A percentile compares a stretch with the other conserved stretches of the same genome.
These are phyloP conservation scores for Rhizophagus clarus DNA, from an alignment of 192 early-diverging fungal genomes.

Conservation along the genomic window DNA sequence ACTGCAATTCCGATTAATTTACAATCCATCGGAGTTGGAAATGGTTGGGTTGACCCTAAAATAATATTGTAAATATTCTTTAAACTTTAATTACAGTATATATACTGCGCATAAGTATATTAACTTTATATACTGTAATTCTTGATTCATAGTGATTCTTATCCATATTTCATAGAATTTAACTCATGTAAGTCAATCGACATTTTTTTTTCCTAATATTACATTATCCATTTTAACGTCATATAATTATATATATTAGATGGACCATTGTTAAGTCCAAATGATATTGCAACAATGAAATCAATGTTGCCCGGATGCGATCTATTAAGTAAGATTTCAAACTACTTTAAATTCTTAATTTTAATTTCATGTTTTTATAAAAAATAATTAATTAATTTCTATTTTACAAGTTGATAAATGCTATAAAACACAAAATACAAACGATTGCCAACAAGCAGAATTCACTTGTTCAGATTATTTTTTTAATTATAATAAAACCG, in stretches of 20 bases:
- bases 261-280: conserved; percentile 49
- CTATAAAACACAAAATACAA: not conserved
- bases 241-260: not conserved
- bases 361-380: not conserved
- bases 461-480: conserved; percentile 35
- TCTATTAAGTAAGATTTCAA: not conserved
- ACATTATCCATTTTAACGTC: not conserved
- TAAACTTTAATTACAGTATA: too few species aligned
- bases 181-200: conserved; percentile 45
- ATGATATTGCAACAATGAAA: conserved; percentile 50
- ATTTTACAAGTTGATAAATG: not conserved
- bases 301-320: conserved; percentile 30
- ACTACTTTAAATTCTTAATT: not conserved
- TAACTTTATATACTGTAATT: not conserved
- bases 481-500: conserved; percentile 26
- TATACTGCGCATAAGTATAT: too few species aligned
- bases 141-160: conserved; percentile 36
- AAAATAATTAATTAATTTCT: not conserved
- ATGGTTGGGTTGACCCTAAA: conserved; percentile 54
- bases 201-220: too few species aligned
- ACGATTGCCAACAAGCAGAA: conserved; percentile 38
- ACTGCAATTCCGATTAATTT: conserved; percentile 39
- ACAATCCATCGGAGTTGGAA: conserved; percentile 55
- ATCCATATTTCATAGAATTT: conserved; percentile 26
- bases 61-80: conserved; percentile 47